phyloP scores from a whole-genome alignment of 2,329 filamentous ascomycete genomes.

The Colletotrichum orchidophilum region DNA sequence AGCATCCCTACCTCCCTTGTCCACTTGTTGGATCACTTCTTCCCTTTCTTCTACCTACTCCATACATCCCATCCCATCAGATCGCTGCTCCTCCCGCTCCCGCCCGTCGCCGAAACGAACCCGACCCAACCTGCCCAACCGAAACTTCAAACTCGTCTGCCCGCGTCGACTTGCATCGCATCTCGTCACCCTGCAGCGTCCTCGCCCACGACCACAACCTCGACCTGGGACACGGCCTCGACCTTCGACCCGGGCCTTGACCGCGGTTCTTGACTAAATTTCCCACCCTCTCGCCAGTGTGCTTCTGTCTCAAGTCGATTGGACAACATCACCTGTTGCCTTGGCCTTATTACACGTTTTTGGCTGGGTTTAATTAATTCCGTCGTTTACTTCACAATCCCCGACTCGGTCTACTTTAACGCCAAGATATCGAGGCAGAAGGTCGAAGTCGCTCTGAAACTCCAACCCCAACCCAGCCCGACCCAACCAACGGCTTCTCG shows the following conservation, averaged over 20 bases:
- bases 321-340: not conserved
- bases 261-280: not conserved
- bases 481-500: conserved; percentile 31
- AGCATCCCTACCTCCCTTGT: not conserved
- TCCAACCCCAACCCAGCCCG: conserved; percentile 16
- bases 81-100: conserved; percentile 34
- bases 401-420: not conserved
- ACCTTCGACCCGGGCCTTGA: conserved; percentile 1
- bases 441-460: conserved; percentile 2
- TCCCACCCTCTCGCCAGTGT: not conserved
- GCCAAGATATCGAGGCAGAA: conserved; percentile 7
- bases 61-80: conserved; percentile 28
- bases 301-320: not conserved
- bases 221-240: not conserved
- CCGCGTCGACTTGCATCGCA: not conserved
- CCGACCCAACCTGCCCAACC: conserved; percentile 21
- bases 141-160: conserved; percentile 1
- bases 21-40: not conserved
- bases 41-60: conserved; percentile 13
- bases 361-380: not conserved
- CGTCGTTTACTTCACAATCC: not conserved
- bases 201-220: not conserved
- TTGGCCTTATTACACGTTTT: not conserved
- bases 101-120: conserved; percentile 32
- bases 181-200: conserved; percentile 23